Base-by-base conservation (phyloP, 768 basidiomycete species). In the Phanerodontia chrysosporium region DNA sequence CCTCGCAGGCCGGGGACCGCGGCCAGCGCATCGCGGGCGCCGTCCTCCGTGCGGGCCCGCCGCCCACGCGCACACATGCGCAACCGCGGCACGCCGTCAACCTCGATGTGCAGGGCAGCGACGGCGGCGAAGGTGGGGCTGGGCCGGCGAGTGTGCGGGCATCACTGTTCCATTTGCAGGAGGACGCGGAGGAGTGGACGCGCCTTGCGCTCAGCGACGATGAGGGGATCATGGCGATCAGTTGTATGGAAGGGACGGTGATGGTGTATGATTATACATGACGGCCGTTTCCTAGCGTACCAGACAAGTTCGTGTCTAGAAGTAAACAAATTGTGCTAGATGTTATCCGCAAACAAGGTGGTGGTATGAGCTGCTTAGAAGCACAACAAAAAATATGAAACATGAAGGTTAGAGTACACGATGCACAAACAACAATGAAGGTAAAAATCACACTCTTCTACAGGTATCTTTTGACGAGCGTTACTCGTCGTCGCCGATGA, bases 21-120 rank as follows among this genome's bases (percentile, higher is more conserved):
- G 85, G 86, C 0, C 87, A 90, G 67, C 76, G 87, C 49, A 66
- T 89, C 22, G 86, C 83, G 0, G 83, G 81, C n/a, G 54, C 45
- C 42, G 49, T 74, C 25, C 67, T 78, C 32, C 28, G 39, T 9
- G 29, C 7, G 25, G 54, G 45, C 22, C 55, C 28, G 8, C 42
- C 22, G n/a, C 27, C 51, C 27, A 21, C n/a, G 25, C 24, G 2
- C 13, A 44, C 14, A 44, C 18, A 9, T 3, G 4, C 6, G 22
- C 39, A 21, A 42, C 59, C 55, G 24, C 39, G 53, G 49, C 61
- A 55, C 45, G 46, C 58, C 6, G 52, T 55, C 7, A 58, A 59
- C 32, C 44, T 42, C 3, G 49, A 36, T 24, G 49, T 14, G 59
- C 45, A 24, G 18, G 18, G 7, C 10, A 24, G n/a, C 51, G 22